These are phyloP conservation scores for Berberis thunbergii DNA, from an alignment of 164 flowering plant genomes.

Conservation along the genomic window DNA sequence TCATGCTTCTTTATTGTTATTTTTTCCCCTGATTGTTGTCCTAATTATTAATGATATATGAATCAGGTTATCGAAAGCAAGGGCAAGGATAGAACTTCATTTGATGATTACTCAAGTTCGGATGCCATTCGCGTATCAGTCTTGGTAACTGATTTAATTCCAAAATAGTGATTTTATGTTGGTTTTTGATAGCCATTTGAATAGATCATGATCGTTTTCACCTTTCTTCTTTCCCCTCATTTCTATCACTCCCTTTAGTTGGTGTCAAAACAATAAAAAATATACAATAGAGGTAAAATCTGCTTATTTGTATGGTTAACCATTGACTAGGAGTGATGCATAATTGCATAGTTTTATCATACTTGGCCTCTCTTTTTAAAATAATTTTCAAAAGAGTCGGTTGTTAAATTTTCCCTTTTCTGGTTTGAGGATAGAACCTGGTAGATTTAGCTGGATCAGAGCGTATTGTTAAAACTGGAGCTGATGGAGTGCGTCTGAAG, in stretches of 20 bases:
- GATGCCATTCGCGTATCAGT: slow-evolving; percentile 95
- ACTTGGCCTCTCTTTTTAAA: not conserved
- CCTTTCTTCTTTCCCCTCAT: no score
- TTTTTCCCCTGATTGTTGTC: not conserved
- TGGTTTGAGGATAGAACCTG: slow-evolving; percentile 47
- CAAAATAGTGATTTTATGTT: not conserved
- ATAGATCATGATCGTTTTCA: no score
- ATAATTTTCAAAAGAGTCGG: not conserved
- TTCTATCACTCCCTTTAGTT: no score
- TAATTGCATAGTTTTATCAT: not conserved
- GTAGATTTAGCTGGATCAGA: slow-evolving; percentile 99
- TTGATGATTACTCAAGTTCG: slow-evolving; percentile 29
- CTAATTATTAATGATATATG: not conserved
- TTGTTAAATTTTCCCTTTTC: slow-evolving; percentile 1
- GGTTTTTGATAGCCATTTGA: not conserved
- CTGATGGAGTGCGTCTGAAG: slow-evolving; percentile 87
- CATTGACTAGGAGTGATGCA: no score
- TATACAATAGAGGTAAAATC: no score
- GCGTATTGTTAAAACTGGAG: slow-evolving; percentile 94
- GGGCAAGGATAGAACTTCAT: slow-evolving; percentile 36
- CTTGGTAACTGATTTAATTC: slow-evolving; percentile 49
- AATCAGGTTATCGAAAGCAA: slow-evolving; percentile 91
- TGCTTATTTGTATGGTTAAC: no score
- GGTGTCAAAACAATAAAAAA: no score
- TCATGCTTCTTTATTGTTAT: not conserved